These are phyloP conservation scores for Cladobotryum mycophilum DNA, from an alignment of 2,329 filamentous ascomycete genomes.

Conservation along the genomic window DNA sequence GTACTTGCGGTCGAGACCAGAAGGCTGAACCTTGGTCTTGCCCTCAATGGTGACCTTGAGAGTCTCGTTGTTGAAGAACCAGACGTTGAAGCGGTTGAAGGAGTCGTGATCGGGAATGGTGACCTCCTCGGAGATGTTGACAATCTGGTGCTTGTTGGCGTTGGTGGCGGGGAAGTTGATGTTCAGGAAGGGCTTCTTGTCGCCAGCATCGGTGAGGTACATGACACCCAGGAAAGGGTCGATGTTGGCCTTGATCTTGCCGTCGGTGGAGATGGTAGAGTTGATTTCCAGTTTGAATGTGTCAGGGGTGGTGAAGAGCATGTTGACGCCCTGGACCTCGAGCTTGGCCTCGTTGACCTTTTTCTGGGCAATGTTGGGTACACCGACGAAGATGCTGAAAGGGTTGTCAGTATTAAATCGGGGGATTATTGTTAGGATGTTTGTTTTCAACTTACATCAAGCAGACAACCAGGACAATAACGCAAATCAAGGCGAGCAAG, in stretches of 20 bases:
- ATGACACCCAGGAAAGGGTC: constrained; percentile 46
- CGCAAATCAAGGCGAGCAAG: constrained; percentile 42
- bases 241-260: constrained; percentile 45
- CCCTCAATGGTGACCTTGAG: constrained; percentile 47
- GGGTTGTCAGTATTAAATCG: background rate
- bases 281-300: constrained; percentile 49
- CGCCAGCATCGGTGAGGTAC: constrained; percentile 45
- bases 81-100: constrained; percentile 49
- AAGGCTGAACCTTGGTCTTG: constrained; percentile 45
- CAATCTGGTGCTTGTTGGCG: constrained; percentile 40
- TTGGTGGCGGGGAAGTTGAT: constrained; percentile 48
- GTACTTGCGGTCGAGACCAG: constrained; percentile 42
- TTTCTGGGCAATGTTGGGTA: constrained; percentile 51
- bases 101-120: constrained; percentile 41
- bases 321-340: constrained; percentile 43
- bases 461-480: constrained; percentile 50
- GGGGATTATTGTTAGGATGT: background rate
- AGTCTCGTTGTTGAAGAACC: constrained; percentile 45
- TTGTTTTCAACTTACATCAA: constrained; percentile 51
- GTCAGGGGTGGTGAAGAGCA: constrained; percentile 40
- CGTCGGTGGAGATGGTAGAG: constrained; percentile 48
- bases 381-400: constrained; percentile 47
- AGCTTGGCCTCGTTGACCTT: constrained; percentile 50
- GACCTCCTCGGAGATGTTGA: constrained; percentile 47
- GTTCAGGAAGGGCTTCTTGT: constrained; percentile 43